Evolutionary conservation across 228 moss, liverwort and hornwort genomes (phyloP).

Genomic region (Sphagnum fallax): DNA sequence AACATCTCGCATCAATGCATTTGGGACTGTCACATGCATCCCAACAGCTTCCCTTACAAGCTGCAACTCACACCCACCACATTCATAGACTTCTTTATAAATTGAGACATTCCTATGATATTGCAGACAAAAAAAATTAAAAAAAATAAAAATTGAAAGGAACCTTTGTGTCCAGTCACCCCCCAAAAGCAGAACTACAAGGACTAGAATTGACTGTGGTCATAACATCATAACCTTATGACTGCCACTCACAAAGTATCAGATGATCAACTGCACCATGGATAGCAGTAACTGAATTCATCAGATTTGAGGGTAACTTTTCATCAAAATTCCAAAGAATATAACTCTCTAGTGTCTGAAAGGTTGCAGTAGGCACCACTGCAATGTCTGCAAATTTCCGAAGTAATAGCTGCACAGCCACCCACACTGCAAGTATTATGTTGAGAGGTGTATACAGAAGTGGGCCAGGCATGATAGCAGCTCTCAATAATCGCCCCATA

Average conservation of each 20-base stretch:
- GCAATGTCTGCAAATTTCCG: conserved; percentile 79
- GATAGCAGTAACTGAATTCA: too few relatives aligned
- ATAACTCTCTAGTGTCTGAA: too few relatives aligned
- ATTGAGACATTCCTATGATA: not conserved
- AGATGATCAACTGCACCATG: too few relatives aligned
- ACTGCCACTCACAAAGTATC: too few relatives aligned
- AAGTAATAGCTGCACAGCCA: conserved; percentile 82
- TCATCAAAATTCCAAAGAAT: too few relatives aligned
- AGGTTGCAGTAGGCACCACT: conserved; percentile 35
- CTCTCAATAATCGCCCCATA: conserved; percentile 76
- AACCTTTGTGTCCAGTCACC: too few relatives aligned
- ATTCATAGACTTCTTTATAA: not conserved
- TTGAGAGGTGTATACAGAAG: conserved; percentile 55
- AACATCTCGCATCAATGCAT: conserved; percentile 68
- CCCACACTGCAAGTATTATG: conserved; percentile 93
- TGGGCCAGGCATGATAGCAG: conserved; percentile 55
- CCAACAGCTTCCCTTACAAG: conserved; percentile 95
- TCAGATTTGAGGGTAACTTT: too few relatives aligned
- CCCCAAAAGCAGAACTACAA: too few relatives aligned
- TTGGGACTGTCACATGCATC: conserved; percentile 85
- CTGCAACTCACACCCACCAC: conserved; percentile 43
- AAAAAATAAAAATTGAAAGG: not conserved
- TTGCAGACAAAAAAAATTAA: not conserved
- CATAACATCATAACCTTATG: too few relatives aligned
- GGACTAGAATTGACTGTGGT: too few relatives aligned